Base-by-base conservation (phyloP, 805 yeast species). In the Starmerella geochares region DNA sequence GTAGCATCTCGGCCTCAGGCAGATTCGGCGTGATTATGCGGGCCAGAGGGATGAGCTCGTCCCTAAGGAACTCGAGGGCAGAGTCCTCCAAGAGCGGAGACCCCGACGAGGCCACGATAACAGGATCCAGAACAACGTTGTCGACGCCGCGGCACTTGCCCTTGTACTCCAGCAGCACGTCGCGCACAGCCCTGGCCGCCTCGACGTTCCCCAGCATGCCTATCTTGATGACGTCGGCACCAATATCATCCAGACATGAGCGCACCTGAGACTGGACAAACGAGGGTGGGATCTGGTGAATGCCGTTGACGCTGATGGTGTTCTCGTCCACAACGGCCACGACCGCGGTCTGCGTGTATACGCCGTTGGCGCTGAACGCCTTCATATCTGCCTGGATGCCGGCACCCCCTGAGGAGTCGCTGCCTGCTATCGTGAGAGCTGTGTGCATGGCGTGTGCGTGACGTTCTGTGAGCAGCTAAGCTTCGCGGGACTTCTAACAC, bases 311-410 rank as follows among this genome's bases (percentile, higher is more conserved):
- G 17, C 54, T 55, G 32, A 49, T 60, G 5, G 84, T 81, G 59
- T 86, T 84, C 60, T 86, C 95, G 6, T 87, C 83, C 0, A 94
- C 86, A 51, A 86, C 65, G 2, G 87, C 88, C 8, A 87, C 76
- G 40, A 84, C 78, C 58, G 87, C 81, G 0, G 88, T 82, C 63
- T 81, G 66, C 0, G 84, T 95, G 60, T 80, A 83, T 46, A 86
- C 86, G 14, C 77, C 76, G 58, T 82, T 84, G 1, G 83, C 83
- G 3, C 83, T 71, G 48, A 86, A 75, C 0, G 95, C 79, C 66
- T 86, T 86, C 33, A 86, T 62, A 62, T 86, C 95, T 0, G 95
- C 95, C 63, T 86, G 95, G 45, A 86, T 79, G 2, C 95, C 95
- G 2, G 95, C 95, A 3, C 95, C 95, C 2, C 95, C 95, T 10